These are phyloP conservation scores for Calvatia gigantea DNA, from an alignment of 768 basidiomycete genomes.

Conservation along the genomic window DNA sequence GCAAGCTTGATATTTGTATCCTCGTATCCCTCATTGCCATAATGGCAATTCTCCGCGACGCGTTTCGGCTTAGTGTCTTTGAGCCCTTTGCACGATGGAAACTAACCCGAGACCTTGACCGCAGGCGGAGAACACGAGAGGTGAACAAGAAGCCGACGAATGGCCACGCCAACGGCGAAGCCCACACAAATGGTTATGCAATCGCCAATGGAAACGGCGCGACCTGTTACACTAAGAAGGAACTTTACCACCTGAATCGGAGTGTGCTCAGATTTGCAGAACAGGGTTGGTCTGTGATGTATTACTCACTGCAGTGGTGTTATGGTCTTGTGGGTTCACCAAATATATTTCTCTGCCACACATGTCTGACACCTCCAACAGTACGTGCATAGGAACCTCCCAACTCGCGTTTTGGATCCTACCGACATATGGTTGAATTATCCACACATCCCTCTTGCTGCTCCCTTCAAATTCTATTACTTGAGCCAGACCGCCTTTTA, in stretches of 20 bases:
- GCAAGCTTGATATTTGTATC: slow-evolving; percentile 75
- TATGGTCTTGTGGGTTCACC: slow-evolving; percentile 83
- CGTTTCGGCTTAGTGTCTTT: slow-evolving; percentile 66
- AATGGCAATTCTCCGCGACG: slow-evolving; percentile 86
- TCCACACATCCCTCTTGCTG: slow-evolving; percentile 80
- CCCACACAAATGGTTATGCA: slow-evolving; percentile 19
- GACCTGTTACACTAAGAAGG: slow-evolving; percentile 29
- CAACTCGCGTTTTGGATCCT: slow-evolving; percentile 62
- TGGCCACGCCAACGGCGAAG: slow-evolving; percentile 18
- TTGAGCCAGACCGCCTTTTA: slow-evolving; percentile 86
- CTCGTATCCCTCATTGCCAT: slow-evolving; percentile 77
- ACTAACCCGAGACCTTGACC: slow-evolving; percentile 51
- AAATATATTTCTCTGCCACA: slow-evolving; percentile 7
- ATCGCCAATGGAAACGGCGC: slow-evolving; percentile 23
- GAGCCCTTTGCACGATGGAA: slow-evolving; percentile 82
- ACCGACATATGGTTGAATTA: slow-evolving; percentile 73
- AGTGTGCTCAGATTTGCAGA: slow-evolving; percentile 88
- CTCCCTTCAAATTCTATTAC: slow-evolving; percentile 86
- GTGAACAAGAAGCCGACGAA: slow-evolving; percentile 17
- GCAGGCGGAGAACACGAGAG: slow-evolving; percentile 21
- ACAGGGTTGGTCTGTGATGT: slow-evolving; percentile 88
- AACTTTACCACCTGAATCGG: slow-evolving; percentile 60
- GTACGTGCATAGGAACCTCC: slow-evolving; percentile 78
- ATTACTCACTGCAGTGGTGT: slow-evolving; percentile 72
- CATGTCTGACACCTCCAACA: slow-evolving; percentile 28